Conservation (phyloP, 2,329 filamentous ascomycete species). For the Neonectria sp. region DNA sequence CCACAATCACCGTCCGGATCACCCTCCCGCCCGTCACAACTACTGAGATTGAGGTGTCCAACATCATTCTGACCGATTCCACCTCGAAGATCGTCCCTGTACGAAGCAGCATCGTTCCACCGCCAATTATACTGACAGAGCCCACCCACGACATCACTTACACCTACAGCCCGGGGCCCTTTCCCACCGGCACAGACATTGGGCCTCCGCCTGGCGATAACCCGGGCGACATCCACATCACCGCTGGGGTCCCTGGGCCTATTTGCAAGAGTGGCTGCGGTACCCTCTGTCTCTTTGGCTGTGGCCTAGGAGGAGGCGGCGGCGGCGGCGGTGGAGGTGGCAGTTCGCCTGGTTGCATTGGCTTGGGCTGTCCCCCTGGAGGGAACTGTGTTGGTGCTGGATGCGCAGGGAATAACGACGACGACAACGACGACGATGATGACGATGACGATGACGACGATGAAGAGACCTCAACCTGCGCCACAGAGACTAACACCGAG, state of each 20-base stretch:
- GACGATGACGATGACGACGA: slow-evolving; percentile 19
- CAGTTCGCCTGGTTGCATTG: slow-evolving; percentile 19
- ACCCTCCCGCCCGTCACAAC: slow-evolving; percentile 30
- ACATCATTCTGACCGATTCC: slow-evolving; percentile 22
- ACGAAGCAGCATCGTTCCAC: slow-evolving; percentile 26
- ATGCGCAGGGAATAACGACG: slow-evolving; percentile 16
- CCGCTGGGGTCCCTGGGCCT: slow-evolving; percentile 15
- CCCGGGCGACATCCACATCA: slow-evolving; percentile 23
- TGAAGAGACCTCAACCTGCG: slow-evolving; percentile 13
- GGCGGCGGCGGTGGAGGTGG: slow-evolving; percentile 24
- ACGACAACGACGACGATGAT: slow-evolving; percentile 13
- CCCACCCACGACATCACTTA: slow-evolving; percentile 27
- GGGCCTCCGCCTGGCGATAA: slow-evolving; percentile 24
- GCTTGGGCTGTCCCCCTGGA: slow-evolving; percentile 21
- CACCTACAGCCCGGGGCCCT: slow-evolving; percentile 24
- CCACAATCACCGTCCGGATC: slow-evolving; percentile 30
- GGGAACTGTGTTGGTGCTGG: slow-evolving; percentile 27
- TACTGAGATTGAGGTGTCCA: slow-evolving; percentile 28
- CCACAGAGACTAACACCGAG: slow-evolving; percentile 32
- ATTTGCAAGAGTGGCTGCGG: slow-evolving; percentile 28
- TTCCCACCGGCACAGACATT: slow-evolving; percentile 22
- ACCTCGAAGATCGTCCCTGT: slow-evolving; percentile 20
- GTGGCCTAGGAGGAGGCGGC: slow-evolving; percentile 8
- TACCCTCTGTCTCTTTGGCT: slow-evolving; percentile 21
- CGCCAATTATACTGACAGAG: slow-evolving; percentile 26